Conservation (phyloP, 257 asterid species). For the Fraxinus quadrangulata region DNA sequence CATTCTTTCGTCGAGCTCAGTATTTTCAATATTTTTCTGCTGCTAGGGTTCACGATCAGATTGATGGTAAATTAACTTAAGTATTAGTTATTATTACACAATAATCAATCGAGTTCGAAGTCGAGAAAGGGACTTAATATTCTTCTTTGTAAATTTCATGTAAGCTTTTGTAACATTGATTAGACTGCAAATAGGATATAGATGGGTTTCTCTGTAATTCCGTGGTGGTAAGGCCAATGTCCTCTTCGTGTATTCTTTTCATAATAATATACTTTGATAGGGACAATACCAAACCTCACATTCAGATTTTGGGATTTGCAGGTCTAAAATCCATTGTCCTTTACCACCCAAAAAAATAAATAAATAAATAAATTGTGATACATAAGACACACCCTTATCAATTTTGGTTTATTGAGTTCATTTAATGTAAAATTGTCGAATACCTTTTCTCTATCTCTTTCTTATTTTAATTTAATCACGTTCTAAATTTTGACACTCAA, state of each 20-base stretch:
- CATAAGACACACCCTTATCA: background rate
- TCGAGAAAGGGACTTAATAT: background rate
- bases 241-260: background rate
- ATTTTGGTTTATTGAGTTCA: background rate
- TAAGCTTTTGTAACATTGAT: background rate
- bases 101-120: background rate
- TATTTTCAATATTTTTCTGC: background rate
- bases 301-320: background rate
- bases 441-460: background rate
- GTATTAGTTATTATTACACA: background rate
- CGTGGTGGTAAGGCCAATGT: background rate
- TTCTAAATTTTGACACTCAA: conserved; percentile 12
- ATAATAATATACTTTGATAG: too few species aligned
- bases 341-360: too few species aligned
- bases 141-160: background rate
- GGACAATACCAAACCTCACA: background rate
- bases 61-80: conserved; percentile 3
- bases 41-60: conserved; percentile 29
- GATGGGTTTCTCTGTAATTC: background rate
- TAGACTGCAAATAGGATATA: background rate
- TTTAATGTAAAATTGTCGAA: background rate
- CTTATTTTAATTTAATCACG: background rate
- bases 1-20: background rate
- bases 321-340: too few species aligned
- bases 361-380: background rate